Evolutionary conservation across 768 basidiomycete genomes (phyloP).

Genomic region (Tylopilus cervinicoccineus): DNA sequence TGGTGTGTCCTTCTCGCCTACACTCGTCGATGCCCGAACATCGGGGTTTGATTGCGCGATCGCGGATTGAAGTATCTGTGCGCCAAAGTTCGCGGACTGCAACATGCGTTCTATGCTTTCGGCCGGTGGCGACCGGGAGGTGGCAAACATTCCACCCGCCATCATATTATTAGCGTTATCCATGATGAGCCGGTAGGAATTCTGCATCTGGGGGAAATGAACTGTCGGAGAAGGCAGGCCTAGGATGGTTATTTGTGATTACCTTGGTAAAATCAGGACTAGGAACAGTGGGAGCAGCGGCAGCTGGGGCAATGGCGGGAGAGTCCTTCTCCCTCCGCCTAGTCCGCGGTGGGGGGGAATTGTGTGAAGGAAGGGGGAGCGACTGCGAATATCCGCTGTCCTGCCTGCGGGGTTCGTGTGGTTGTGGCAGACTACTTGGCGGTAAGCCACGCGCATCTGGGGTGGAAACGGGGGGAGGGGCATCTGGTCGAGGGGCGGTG

Average conservation of each 20-base stretch:
- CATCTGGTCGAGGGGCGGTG: conserved; percentile 31
- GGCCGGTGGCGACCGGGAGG: conserved; percentile 21
- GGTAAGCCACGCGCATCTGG: conserved; percentile 32
- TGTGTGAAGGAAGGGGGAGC: conserved; percentile 23
- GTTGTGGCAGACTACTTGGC: conserved; percentile 18
- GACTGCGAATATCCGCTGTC: conserved; percentile 31
- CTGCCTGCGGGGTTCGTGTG: conserved; percentile 33
- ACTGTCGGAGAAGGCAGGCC: conserved; percentile 11
- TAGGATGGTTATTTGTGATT: conserved; percentile 5
- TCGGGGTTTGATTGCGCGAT: conserved; percentile 27
- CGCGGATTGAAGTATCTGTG: conserved; percentile 30
- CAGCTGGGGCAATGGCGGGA: conserved; percentile 23
- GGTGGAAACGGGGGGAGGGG: conserved; percentile 26
- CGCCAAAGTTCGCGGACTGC: conserved; percentile 40
- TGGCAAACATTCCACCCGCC: conserved; percentile 18
- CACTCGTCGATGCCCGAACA: conserved; percentile 18
- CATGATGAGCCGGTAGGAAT: conserved; percentile 43
- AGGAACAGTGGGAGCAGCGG: conserved; percentile 24
- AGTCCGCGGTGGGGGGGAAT: conserved; percentile 31
- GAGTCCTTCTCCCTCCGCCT: conserved; percentile 37
- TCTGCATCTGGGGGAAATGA: conserved; percentile 33
- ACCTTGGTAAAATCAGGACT: conserved; percentile 44
- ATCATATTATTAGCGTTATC: conserved; percentile 35
- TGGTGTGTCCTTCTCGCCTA: conserved; percentile 29
- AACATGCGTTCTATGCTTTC: conserved; percentile 42